Conservation (phyloP, 306 rosid genomes). For the Malus orientalis region DNA sequence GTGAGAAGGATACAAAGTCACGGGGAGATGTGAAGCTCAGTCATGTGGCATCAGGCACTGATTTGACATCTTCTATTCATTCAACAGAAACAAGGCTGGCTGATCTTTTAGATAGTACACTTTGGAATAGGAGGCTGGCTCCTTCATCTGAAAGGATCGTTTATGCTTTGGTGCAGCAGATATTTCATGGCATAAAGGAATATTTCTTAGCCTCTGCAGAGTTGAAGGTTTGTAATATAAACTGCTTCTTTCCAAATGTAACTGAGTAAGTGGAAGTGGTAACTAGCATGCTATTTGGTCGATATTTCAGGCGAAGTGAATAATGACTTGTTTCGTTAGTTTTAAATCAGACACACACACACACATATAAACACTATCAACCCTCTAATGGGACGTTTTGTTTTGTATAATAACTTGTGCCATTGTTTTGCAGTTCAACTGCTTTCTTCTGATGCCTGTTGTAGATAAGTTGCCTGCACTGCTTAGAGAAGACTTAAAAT, state of each 20-base stretch:
- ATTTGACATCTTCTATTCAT: slow-evolving; percentile 51
- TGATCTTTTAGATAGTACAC: slow-evolving; percentile 95
- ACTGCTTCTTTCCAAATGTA: neutral
- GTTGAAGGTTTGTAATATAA: slow-evolving; percentile 62
- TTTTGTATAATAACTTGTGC: slow-evolving; percentile 8
- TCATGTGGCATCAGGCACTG: slow-evolving; percentile 73
- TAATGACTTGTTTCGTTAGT: neutral
- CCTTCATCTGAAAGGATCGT: slow-evolving; percentile 98
- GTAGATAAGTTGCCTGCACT: slow-evolving; percentile 95
- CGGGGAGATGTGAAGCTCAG: slow-evolving; percentile 86
- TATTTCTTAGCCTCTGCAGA: slow-evolving; percentile 94
- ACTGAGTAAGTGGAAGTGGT: neutral
- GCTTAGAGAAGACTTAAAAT: slow-evolving; percentile 83
- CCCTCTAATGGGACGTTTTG: neutral
- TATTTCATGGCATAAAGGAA: slow-evolving; percentile 93
- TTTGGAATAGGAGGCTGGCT: slow-evolving; percentile 95
- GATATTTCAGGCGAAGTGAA: neutral
- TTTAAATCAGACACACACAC: neutral
- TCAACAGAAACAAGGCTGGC: slow-evolving; percentile 87
- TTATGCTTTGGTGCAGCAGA: slow-evolving; percentile 92
- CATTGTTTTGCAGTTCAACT: slow-evolving; percentile 72
- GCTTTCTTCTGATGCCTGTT: slow-evolving; percentile 96
- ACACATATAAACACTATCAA: too few species aligned
- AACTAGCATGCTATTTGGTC: neutral
- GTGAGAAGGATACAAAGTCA: slow-evolving; percentile 67